Evolutionary conservation across 345 rosid species (phyloP).

Genomic region (Eucalyptus globulus): DNA sequence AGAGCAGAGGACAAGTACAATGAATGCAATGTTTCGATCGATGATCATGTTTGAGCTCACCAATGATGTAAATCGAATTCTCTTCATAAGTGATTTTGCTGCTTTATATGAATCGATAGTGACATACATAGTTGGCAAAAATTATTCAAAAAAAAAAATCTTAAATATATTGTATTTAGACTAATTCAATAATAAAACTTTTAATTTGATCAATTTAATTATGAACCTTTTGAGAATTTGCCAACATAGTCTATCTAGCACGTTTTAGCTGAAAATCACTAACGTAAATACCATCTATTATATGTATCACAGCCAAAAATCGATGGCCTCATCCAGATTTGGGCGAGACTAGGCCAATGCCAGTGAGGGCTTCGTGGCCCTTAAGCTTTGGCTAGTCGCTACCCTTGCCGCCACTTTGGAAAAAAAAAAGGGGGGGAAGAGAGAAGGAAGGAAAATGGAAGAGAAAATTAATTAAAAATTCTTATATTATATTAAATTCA

Average conservation of each 20-base stretch:
- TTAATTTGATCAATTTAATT: too few relatives aligned
- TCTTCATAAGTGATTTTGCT: neutral
- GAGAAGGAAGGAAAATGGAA: too few relatives aligned
- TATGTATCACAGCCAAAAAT: too few relatives aligned
- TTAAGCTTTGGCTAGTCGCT: too few relatives aligned
- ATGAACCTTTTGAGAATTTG: rapidly evolving
- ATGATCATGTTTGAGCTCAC: neutral
- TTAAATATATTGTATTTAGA: too few relatives aligned
- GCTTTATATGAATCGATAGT: neutral
- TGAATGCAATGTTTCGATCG: neutral
- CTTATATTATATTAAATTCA: too few relatives aligned
- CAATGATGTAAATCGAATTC: neutral
- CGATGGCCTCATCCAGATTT: rapidly evolving
- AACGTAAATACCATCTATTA: rapidly evolving
- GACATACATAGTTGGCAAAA: neutral
- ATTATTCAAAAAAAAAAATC: rapidly evolving
- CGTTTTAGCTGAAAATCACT: rapidly evolving
- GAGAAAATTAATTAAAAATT: too few relatives aligned
- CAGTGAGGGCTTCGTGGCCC: too few relatives aligned
- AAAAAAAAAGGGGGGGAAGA: too few relatives aligned
- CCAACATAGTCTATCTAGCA: rapidly evolving
- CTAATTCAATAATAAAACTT: too few relatives aligned
- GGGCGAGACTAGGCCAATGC: rapidly evolving
- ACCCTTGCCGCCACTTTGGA: too few relatives aligned
- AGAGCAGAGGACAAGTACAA: neutral